These are phyloP conservation scores for Voacanga thouarsii DNA, from an alignment of 257 asterid species.

Conservation along the genomic window DNA sequence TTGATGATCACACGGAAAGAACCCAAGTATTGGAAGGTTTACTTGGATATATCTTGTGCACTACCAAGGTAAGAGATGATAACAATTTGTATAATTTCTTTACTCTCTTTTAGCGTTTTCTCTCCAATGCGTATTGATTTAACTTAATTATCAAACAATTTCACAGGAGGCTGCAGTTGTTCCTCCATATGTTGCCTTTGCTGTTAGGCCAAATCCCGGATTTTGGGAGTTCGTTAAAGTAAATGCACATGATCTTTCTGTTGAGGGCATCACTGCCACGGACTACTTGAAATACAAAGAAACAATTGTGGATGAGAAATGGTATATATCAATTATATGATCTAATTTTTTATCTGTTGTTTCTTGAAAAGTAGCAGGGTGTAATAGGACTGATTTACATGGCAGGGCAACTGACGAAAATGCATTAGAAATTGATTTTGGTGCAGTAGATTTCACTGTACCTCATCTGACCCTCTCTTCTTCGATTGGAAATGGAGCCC, in stretches of 20 bases:
- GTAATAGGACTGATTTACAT: not conserved
- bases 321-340: conserved; percentile 35
- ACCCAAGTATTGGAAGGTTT: conserved; percentile 63
- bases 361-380: not conserved
- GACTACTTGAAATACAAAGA: conserved; percentile 87
- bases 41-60: conserved; percentile 87
- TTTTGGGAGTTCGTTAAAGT: conserved; percentile 91
- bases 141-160: not conserved
- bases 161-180: conserved; percentile 86
- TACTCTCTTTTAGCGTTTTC: not conserved
- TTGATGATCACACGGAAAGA: conserved; percentile 64
- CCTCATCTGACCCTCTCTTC: conserved; percentile 70
- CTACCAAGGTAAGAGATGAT: conserved; percentile 55
- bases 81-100: not conserved
- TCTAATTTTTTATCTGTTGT: not conserved
- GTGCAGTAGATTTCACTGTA: conserved; percentile 63
- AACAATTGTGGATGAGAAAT: conserved; percentile 58
- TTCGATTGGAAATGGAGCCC: conserved; percentile 77
- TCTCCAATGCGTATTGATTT: not conserved
- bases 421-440: conserved; percentile 85
- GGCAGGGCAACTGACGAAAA: conserved; percentile 90
- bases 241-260: conserved; percentile 70
- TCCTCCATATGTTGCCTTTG: conserved; percentile 84
- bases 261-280: conserved; percentile 64
- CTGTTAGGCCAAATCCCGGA: conserved; percentile 83